Evolutionary conservation across 1,284 basidiomycete species (phyloP).

Genomic region (Boletus smithii): DNA sequence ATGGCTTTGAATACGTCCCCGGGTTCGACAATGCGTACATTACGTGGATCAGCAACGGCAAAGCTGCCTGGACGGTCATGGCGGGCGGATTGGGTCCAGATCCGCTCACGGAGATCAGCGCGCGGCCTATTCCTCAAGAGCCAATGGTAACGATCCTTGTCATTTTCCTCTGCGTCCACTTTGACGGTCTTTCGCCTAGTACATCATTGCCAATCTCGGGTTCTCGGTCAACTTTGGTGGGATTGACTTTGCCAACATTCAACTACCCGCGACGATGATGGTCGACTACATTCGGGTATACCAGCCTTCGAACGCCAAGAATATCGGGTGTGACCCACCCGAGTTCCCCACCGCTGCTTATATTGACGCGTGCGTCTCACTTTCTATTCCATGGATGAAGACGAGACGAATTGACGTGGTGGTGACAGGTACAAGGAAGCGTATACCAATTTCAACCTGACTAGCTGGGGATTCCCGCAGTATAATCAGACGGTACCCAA

Average conservation of each 20-base stretch:
- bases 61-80: constrained; percentile 45
- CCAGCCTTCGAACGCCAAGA: constrained; percentile 36
- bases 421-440: constrained; percentile 36
- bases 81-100: constrained; percentile 41
- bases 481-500: constrained; percentile 39
- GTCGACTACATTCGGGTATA: constrained; percentile 47
- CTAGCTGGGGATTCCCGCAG: constrained; percentile 32
- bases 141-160: constrained; percentile 39
- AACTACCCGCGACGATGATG: constrained; percentile 40
- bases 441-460: constrained; percentile 40
- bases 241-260: constrained; percentile 38
- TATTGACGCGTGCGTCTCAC: constrained; percentile 32
- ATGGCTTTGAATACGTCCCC: constrained; percentile 36
- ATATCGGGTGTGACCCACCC: constrained; percentile 40
- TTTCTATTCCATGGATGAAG: background rate
- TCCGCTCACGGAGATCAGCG: constrained; percentile 41
- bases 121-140: constrained; percentile 50
- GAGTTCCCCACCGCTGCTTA: constrained; percentile 39
- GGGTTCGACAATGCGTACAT: constrained; percentile 44
- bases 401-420: background rate
- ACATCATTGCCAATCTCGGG: constrained; percentile 44
- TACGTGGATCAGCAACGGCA: constrained; percentile 45
- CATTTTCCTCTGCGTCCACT: background rate
- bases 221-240: constrained; percentile 41
- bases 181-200: constrained; percentile 26